Conservation (phyloP, 2,329 filamentous ascomycete species). For the Colletotrichum gloeosporioides region DNA sequence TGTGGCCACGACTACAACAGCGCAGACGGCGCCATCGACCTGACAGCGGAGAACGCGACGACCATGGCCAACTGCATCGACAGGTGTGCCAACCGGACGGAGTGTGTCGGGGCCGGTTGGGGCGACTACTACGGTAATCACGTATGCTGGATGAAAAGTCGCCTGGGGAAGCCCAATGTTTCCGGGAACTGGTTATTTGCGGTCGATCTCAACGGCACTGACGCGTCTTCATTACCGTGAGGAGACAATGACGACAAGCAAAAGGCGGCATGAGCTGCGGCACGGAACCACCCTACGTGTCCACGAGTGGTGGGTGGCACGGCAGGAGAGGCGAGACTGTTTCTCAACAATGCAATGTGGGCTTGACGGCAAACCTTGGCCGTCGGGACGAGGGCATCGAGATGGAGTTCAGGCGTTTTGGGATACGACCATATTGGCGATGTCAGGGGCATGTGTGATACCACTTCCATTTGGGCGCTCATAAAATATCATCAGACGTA, state of each 20-base stretch:
- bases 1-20: constrained; percentile 26
- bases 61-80: constrained; percentile 28
- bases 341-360: background rate
- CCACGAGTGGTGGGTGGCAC: background rate
- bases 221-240: background rate
- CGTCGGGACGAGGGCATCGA: background rate
- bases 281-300: background rate
- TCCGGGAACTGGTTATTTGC: constrained; percentile 18
- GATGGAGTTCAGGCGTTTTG: background rate
- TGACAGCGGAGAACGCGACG: constrained; percentile 7
- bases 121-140: constrained; percentile 20
- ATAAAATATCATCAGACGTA: constrained; percentile 14
- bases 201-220: constrained; percentile 4
- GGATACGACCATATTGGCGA: background rate
- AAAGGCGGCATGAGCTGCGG: background rate
- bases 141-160: constrained; percentile 28
- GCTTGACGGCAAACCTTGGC: background rate
- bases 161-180: constrained; percentile 9
- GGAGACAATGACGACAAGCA: background rate
- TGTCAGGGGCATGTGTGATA: background rate
- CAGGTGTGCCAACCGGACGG: constrained; percentile 20
- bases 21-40: constrained; percentile 17
- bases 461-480: background rate
- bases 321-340: background rate
- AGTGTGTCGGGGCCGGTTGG: constrained; percentile 27